Evolutionary conservation across 257 asterid genomes (phyloP), one percentile per base, ranked within the genome.

Genomic region (Solanum infundibuliforme): DNA sequence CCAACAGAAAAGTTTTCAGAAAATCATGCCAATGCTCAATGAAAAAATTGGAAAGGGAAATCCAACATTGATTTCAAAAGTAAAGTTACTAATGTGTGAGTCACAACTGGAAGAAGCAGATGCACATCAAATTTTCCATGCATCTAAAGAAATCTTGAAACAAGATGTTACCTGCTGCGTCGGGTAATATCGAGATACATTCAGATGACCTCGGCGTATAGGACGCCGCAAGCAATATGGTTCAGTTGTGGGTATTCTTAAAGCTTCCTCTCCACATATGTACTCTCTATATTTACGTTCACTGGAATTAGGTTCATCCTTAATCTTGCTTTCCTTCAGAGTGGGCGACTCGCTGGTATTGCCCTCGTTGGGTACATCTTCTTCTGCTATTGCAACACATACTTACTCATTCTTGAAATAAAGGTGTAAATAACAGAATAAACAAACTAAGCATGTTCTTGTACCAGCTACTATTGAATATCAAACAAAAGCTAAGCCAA

Each of bases 171-270:
- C 99, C 98, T 97, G 99, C 92, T 95, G 99, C 92, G 91, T 87
- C 73, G 99, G 93, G 90, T 96, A 97, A 92, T 95, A 91, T 87
- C 92, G 91, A 90, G 99, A 97, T 85, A 95, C 93, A 90, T 96
- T 97, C 90, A 97, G 93, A 91, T 95, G 99, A 52, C 99, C 99
- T 91, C 99, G 92, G 87, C 99, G 99, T 87, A 97, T 94, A 84
- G 99, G 99, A 31, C 99, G 96, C 65, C 94, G 90, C 92, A 97
- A 94, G 93, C 98, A 92, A 92, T 97, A 97, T 85, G 98, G 98
- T 90, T 96, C 98, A 58, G 89, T 90, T 35, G 94, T 92, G 76
- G 98, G 90, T 88, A 95, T 94, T 94, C 93, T 91, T 84, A 96
- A 90, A 93, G 99, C 99, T 90, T 97, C 99, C 88, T 96, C 99